A percentile compares a stretch with the other conserved stretches of the same genome.
These are phyloP conservation scores for Floccularia luteovirens DNA, from an alignment of 768 basidiomycete genomes.

Conservation along the genomic window DNA sequence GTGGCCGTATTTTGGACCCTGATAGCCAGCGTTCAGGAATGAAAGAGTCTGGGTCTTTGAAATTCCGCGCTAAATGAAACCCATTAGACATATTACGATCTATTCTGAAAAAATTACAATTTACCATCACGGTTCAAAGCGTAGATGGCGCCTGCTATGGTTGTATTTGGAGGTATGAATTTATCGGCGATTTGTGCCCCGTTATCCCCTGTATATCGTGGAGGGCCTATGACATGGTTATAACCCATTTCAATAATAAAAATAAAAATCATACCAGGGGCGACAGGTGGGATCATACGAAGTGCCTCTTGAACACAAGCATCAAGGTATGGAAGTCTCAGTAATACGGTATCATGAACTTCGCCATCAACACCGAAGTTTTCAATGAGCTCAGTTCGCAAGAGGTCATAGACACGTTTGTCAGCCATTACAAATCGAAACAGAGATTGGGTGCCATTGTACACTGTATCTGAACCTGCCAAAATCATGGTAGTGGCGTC, in stretches of 20 bases:
- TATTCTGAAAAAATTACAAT: too few species aligned
- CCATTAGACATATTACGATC: too few species aligned
- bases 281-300: conserved; percentile 1
- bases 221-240: not conserved
- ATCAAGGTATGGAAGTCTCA: not conserved
- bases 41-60: conserved; percentile 1
- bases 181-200: not conserved
- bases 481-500: conserved; percentile 13
- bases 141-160: conserved; percentile 1
- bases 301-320: conserved; percentile 1
- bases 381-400: conserved; percentile 9
- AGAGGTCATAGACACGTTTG: conserved; percentile 2
- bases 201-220: not conserved
- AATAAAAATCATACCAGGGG: not conserved
- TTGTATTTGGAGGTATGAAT: conserved; percentile 1
- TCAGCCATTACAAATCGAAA: conserved; percentile 10
- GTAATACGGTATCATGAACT: not conserved
- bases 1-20: not conserved
- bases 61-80: too few species aligned
- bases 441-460: conserved; percentile 9
- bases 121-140: conserved; percentile 1
- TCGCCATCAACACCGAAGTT: conserved; percentile 6
- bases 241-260: not conserved
- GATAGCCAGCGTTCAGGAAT: conserved; percentile 3
- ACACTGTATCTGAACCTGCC: conserved; percentile 15